phyloP scores from a whole-genome alignment of 768 basidiomycete genomes.

The Tephrocybe sp. region DNA sequence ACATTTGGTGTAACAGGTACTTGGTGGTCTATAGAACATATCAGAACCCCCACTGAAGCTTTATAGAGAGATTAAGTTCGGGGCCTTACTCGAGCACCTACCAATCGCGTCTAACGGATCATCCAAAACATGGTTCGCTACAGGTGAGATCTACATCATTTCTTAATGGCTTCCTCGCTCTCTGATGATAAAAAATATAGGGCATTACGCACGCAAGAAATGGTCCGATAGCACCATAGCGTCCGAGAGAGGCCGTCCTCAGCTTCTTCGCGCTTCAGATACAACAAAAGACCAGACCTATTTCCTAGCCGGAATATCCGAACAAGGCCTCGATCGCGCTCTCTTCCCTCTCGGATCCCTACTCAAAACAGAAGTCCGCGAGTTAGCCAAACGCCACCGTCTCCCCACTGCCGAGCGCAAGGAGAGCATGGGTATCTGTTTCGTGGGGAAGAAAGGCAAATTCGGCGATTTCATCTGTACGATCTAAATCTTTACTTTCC shows the following conservation, averaged over 20 bases:
- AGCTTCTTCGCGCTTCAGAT: constrained; percentile 58
- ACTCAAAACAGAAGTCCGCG: constrained; percentile 71
- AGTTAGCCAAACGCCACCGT: constrained; percentile 58
- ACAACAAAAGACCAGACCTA: constrained; percentile 87
- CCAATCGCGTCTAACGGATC: constrained; percentile 23
- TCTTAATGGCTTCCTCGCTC: background rate
- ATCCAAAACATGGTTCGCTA: constrained; percentile 69
- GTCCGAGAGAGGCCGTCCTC: constrained; percentile 35
- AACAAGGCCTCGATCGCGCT: constrained; percentile 61
- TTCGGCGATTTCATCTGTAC: constrained; percentile 76
- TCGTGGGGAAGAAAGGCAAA: constrained; percentile 77
- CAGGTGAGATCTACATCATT: too few relatives aligned
- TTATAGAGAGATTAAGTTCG: constrained; percentile 87
- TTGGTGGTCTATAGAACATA: background rate
- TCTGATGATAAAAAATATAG: constrained; percentile 31
- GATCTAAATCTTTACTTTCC: constrained; percentile 14
- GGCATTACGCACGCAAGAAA: constrained; percentile 82
- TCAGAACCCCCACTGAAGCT: background rate
- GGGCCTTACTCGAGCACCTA: constrained; percentile 73
- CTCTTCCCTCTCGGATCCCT: constrained; percentile 76
- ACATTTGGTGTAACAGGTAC: constrained; percentile 89
- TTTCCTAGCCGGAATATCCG: constrained; percentile 79
- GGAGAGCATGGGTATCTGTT: constrained; percentile 95
- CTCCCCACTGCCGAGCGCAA: constrained; percentile 73
- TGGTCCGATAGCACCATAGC: constrained; percentile 32